Evolutionary conservation across 768 basidiomycete species (phyloP).

Genomic region (Xanthoconium stramineum): DNA sequence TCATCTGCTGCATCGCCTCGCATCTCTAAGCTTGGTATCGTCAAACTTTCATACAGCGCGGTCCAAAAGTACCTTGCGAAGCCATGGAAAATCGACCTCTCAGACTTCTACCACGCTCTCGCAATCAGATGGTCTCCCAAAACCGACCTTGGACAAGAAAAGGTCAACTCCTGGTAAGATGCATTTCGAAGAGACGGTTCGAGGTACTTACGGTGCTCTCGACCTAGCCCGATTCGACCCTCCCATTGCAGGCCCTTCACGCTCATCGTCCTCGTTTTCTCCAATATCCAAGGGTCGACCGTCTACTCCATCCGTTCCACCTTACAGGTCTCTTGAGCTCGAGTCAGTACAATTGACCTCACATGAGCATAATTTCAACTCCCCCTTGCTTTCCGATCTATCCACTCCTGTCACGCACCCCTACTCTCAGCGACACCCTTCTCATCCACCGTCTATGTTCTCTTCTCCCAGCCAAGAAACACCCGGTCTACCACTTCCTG

Average conservation of each 20-base stretch:
- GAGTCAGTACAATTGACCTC: conserved; percentile 2
- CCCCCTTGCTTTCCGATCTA: conserved; percentile 12
- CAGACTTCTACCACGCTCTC: background rate
- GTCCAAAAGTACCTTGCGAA: conserved; percentile 6
- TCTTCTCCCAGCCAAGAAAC: conserved; percentile 15
- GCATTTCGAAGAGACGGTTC: background rate
- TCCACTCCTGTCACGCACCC: conserved; percentile 22
- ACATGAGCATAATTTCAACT: background rate
- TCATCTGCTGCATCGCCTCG: conserved; percentile 5
- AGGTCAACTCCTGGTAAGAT: conserved; percentile 13
- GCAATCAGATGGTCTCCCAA: conserved; percentile 2
- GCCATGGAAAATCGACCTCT: conserved; percentile 4
- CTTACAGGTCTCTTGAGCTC: conserved; percentile 8
- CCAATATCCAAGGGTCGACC: conserved; percentile 10
- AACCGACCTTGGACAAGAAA: background rate
- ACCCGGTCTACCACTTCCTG: conserved; percentile 20
- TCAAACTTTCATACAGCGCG: conserved; percentile 4
- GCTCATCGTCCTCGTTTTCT: conserved; percentile 4
- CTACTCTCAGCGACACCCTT: conserved; percentile 14
- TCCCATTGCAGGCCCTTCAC: conserved; percentile 9
- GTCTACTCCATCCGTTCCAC: background rate
- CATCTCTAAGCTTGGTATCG: conserved; percentile 5
- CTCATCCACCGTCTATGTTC: conserved; percentile 16
- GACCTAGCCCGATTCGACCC: conserved; percentile 10
- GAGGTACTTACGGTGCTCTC: conserved; percentile 3